Evolutionary conservation across 805 yeast species (phyloP), one percentile per base, ranked within the genome.

Genomic region (Candida maltosa): DNA sequence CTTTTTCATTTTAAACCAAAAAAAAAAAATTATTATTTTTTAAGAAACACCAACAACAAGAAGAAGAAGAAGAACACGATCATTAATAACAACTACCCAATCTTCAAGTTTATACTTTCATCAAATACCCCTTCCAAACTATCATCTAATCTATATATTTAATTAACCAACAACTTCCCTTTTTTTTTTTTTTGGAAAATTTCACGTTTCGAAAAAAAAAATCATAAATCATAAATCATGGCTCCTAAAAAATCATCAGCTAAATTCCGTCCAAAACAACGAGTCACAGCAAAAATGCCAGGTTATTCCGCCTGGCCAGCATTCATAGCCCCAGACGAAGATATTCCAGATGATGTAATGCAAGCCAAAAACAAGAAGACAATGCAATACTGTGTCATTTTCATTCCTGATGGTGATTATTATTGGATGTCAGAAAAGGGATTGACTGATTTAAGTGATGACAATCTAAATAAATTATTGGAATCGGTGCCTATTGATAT

Each of bases 251-350:
- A 48, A 26, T 30, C 45, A 8, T n/a, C 29, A 35, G 9, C 39
- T 37, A 38, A 34, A 21, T 55, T 58, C 33, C 47, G 49, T 27
- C 60, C 69, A 10, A 57, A 58, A 34, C 68, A 61, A 32, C 47
- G 64, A 48, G 76, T 72, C 6, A 52, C 69, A 37, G 69, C 74
- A 31, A 69, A 68, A 39, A 62, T 69, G 65, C 58, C 61, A 11
- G 62, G 69, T 14, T 71, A 56, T 44, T 70, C 73, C 1, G 63
- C 68, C 11, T 72, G 78, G 78, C 78, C 78, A 6, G 66, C 73
- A 10, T 65, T 70, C 31, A 65, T 72, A 34, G 62, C 60, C 66
- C 73, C 75, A 2, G 42, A 46, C 15, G 54, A 52, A 23, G 48
- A 61, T 46, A 58, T 65, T 11, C 70, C 73, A 1, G 43, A 50